A percentile compares a stretch with the other conserved stretches of the same genome.
These are phyloP conservation scores for Cyberlindnera mrakii DNA, from an alignment of 805 yeast genomes.

Conservation along the genomic window DNA sequence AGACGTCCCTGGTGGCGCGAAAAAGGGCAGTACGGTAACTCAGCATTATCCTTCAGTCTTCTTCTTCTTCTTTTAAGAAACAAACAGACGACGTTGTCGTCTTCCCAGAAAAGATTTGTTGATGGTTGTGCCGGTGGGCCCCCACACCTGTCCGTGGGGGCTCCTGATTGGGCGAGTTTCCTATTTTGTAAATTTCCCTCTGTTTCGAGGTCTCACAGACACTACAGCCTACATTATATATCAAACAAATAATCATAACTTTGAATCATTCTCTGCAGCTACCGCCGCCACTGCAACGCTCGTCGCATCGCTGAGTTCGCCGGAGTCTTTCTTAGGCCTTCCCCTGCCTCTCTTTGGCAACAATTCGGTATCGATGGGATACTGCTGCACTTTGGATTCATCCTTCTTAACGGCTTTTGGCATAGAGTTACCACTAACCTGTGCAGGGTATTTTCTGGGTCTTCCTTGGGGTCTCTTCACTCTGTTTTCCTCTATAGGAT, in stretches of 20 bases:
- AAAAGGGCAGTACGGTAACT: constrained; percentile 3
- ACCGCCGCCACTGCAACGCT: no score
- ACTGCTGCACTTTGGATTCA: neutral
- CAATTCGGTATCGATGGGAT: constrained; percentile 8
- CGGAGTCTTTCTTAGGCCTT: constrained; percentile 11
- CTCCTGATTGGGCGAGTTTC: neutral
- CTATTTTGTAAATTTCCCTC: neutral
- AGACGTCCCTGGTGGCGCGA: neutral
- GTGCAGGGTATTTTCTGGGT: constrained; percentile 22
- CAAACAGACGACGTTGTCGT: no score
- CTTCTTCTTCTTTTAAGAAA: no score
- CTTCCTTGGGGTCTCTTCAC: constrained; percentile 25
- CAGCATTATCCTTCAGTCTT: constrained; percentile 5
- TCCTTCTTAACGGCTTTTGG: neutral
- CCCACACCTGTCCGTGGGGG: no score
- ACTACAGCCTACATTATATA: no score
- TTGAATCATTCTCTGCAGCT: no score
- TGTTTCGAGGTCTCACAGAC: no score
- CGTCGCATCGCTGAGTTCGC: no score
- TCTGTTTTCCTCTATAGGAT: constrained; percentile 41
- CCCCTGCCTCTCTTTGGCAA: constrained; percentile 10
- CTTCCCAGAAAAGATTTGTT: no score
- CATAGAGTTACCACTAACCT: constrained; percentile 4
- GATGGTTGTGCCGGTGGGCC: no score
- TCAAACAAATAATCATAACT: no score